Evolutionary conservation across 1,139 yeast species (phyloP), one percentile per base, ranked within the genome.

Genomic region (Geotrichum restrictum): DNA sequence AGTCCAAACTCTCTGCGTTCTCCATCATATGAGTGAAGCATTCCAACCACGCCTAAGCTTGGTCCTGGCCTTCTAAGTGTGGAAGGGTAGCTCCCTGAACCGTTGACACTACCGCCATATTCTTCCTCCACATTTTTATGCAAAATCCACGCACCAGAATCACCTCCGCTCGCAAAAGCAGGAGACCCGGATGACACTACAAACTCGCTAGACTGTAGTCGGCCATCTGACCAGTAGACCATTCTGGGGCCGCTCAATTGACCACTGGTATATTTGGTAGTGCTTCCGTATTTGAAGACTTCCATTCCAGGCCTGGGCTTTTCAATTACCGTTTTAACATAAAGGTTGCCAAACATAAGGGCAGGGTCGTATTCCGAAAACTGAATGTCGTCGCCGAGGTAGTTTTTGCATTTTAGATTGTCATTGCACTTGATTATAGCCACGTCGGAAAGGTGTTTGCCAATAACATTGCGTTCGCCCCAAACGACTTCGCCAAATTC

Each of bases 11-110:
- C 96, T 63, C 85, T 83, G 61, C 79, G 79, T 60, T 88, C 96
- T 14, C 97, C 97, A 66, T 91, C 97, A 67, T 85, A 88, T 0
- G 96, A 88, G 68, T 91, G 97, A 46, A 91, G 73, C 96, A 91
- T 88, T 1, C 98, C 98, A 16, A 88, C 80, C 1, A 87, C 94
- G 2, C 96, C 96, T 29, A 91, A 74, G 0, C 96, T 95, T 2
- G 74, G 70, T 43, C 72, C 62, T 13, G 50, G 8, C 18, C 13
- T 21, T 21, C 8, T 19, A 8, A 29, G 31, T 14, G 6, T 31
- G 6, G 37, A 19, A 2, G 18, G 31, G 16, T 36, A n/a, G n/a
- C n/a, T n/a, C n/a, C n/a, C n/a, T n/a, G n/a, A n/a, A n/a, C n/a
- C n/a, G n/a, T 36, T 19, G 16, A 36, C 13, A n/a, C 16, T 8